Percentiles rank a stretch among this genome's conserved stretches.
Conservation (phyloP, 768 basidiomycete genomes). For the Dentipellis fragilis region DNA sequence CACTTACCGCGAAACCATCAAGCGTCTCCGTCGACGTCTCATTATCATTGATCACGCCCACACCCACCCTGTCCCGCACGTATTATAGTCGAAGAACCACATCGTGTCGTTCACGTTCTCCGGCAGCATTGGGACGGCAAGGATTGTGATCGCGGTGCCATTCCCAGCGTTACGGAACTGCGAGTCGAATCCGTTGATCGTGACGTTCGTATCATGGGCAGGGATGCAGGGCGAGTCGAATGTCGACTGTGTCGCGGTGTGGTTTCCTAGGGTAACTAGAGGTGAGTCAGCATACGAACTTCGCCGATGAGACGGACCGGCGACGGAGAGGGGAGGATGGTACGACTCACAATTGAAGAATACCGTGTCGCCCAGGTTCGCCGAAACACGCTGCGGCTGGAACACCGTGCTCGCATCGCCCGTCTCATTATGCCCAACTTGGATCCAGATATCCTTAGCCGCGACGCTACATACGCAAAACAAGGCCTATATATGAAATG, state of each 20-base stretch:
- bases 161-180: constrained; percentile 39
- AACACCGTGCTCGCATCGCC: constrained; percentile 35
- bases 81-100: constrained; percentile 52
- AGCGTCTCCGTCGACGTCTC: constrained; percentile 27
- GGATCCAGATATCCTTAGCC: constrained; percentile 33
- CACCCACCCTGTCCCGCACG: constrained; percentile 45
- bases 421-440: constrained; percentile 36
- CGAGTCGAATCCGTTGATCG: constrained; percentile 52
- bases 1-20: constrained; percentile 34
- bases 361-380: constrained; percentile 37
- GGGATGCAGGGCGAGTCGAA: constrained; percentile 46
- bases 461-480: constrained; percentile 9
- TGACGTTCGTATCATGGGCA: constrained; percentile 34
- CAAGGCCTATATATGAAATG: constrained; percentile 5
- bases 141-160: constrained; percentile 34
- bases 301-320: background rate
- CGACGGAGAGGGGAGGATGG: background rate
- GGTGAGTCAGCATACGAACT: constrained; percentile 38
- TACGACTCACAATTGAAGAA: constrained; percentile 44
- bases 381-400: constrained; percentile 32
- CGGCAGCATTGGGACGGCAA: constrained; percentile 31
- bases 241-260: constrained; percentile 39
- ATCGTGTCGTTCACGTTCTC: constrained; percentile 34
- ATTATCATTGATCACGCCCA: constrained; percentile 52
- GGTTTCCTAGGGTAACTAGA: constrained; percentile 27